Evolutionary conservation across 768 basidiomycete species (phyloP).

Genomic region (Termitomyces sp.): DNA sequence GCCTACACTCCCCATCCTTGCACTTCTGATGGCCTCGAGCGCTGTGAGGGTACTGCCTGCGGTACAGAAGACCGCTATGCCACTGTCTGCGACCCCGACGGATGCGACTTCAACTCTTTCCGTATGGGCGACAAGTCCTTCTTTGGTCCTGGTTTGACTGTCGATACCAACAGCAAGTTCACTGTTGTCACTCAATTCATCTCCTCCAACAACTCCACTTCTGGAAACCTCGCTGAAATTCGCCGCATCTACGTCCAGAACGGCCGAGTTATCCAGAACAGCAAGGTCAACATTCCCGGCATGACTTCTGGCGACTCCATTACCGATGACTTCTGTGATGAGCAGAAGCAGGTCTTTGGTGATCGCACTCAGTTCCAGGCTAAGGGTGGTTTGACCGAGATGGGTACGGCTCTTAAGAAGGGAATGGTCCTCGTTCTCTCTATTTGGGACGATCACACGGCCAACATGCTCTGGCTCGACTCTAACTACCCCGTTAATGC

Average conservation of each 20-base stretch:
- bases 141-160: constrained; percentile 44
- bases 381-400: constrained; percentile 37
- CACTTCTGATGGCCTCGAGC: constrained; percentile 33
- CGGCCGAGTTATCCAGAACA: constrained; percentile 50
- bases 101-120: constrained; percentile 64
- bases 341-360: constrained; percentile 45
- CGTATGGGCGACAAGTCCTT: constrained; percentile 47
- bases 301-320: constrained; percentile 41
- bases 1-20: constrained; percentile 55
- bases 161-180: constrained; percentile 49
- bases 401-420: constrained; percentile 31
- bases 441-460: constrained; percentile 55
- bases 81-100: constrained; percentile 27
- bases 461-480: constrained; percentile 59
- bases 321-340: constrained; percentile 46
- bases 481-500: constrained; percentile 39
- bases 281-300: constrained; percentile 42
- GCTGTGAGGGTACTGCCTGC: constrained; percentile 42
- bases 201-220: constrained; percentile 40
- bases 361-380: constrained; percentile 43
- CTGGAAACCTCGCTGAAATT: constrained; percentile 50
- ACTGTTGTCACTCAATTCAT: constrained; percentile 61
- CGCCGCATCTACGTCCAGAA: constrained; percentile 54
- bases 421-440: constrained; percentile 50
- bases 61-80: constrained; percentile 34